A percentile compares a stretch with the other conserved stretches of the same genome.
These are phyloP conservation scores for Hordeum vulgare DNA, from an alignment of 176 grass and related monocot species.

Conservation along the genomic window MorexV3_pseudomolecules_assembly NC_058518.1:276179833-276180332, in stretches of 20 bases:
- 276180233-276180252: slow-evolving; percentile 87
- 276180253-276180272: slow-evolving; percentile 13
- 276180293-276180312: neutral
- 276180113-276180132: slow-evolving; percentile 81
- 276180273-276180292: neutral
- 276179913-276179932: neutral
- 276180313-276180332: slow-evolving; percentile 81
- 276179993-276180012: neutral
- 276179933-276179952: neutral
- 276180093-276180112: slow-evolving; percentile 37
- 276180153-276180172: slow-evolving; percentile 95
- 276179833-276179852: neutral
- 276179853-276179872: neutral
- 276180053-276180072: neutral
- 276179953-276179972: neutral
- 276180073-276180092: slow-evolving; percentile 8
- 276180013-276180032: slow-evolving; percentile 5
- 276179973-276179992: neutral
- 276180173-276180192: slow-evolving; percentile 77
- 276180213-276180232: slow-evolving; percentile 90
- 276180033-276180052: slow-evolving; percentile 13
- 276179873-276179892: neutral
- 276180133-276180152: slow-evolving; percentile 74
- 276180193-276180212: slow-evolving; percentile 77
- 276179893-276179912: neutral